Evolutionary conservation across 768 basidiomycete species (phyloP).

Genomic region (Pulveroboletus frians): DNA sequence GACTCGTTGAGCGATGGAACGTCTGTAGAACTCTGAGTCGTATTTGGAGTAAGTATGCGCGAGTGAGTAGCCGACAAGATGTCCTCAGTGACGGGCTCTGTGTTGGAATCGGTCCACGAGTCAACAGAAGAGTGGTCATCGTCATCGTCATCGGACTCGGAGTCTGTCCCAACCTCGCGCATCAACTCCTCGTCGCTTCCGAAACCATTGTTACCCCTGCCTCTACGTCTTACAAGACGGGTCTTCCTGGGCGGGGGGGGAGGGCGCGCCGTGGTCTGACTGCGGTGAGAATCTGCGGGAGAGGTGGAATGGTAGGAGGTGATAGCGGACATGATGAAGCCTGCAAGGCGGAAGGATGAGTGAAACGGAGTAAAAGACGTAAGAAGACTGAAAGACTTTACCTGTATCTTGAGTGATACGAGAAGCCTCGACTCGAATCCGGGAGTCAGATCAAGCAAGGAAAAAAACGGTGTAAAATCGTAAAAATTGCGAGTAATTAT

Average conservation of each 20-base stretch:
- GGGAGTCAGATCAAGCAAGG: conserved; percentile 18
- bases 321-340: conserved; percentile 43
- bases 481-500: conserved; percentile 7
- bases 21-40: conserved; percentile 56
- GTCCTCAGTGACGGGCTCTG: conserved; percentile 65
- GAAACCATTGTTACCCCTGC: conserved; percentile 51
- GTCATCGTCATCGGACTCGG: conserved; percentile 60
- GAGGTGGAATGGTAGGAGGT: conserved; percentile 33
- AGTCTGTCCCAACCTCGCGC: conserved; percentile 66
- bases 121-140: conserved; percentile 55
- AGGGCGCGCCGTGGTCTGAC: conserved; percentile 30
- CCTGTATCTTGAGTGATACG: conserved; percentile 32
- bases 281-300: conserved; percentile 28
- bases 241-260: conserved; percentile 32
- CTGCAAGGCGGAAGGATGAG: conserved; percentile 9
- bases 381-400: conserved; percentile 27
- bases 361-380: conserved; percentile 20
- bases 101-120: conserved; percentile 65
- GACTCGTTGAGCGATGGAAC: conserved; percentile 25
- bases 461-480: conserved; percentile 22
- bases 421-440: conserved; percentile 20
- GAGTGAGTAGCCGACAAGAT: conserved; percentile 45
- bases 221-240: conserved; percentile 53
- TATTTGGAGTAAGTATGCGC: conserved; percentile 60
- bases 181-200: conserved; percentile 77